phyloP scores from a whole-genome alignment of 225 moss, liverwort and hornwort genomes.

The Pseudisothecium myosuroides region DNA sequence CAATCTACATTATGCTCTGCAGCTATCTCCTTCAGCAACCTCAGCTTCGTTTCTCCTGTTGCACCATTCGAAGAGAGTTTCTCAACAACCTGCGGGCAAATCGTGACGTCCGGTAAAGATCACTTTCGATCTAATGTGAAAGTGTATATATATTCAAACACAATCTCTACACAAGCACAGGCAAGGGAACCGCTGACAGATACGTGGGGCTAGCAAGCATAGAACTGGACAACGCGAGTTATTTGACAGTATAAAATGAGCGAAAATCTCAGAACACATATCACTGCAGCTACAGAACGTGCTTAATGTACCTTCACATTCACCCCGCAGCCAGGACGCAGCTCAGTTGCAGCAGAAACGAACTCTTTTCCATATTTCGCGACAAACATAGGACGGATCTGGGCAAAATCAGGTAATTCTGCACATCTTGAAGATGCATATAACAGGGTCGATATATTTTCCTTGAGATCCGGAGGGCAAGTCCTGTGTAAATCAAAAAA shows the following conservation, averaged over 20 bases:
- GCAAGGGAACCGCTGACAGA: background rate
- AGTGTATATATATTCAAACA: background rate
- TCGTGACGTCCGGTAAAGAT: background rate
- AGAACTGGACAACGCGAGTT: background rate
- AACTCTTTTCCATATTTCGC: conserved; percentile 78
- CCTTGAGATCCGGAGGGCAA: conserved; percentile 66
- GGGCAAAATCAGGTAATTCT: conserved; percentile 58
- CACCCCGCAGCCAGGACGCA: conserved; percentile 63
- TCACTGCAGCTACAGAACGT: background rate
- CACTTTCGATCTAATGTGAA: background rate
- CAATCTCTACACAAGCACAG: background rate
- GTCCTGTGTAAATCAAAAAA: conserved; percentile 14
- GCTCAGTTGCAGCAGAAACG: conserved; percentile 33
- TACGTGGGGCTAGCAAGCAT: background rate
- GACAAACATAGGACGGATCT: conserved; percentile 44
- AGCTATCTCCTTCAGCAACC: conserved; percentile 49
- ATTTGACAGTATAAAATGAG: background rate
- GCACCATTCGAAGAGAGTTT: conserved; percentile 28
- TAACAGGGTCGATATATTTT: conserved; percentile 47
- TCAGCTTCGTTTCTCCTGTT: conserved; percentile 28
- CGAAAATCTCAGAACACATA: background rate
- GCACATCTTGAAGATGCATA: conserved; percentile 64
- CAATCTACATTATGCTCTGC: conserved; percentile 36
- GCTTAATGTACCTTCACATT: conserved; percentile 36
- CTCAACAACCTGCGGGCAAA: conserved; percentile 29